A percentile compares a stretch with the other conserved stretches of the same genome.
phyloP scores from a whole-genome alignment of 495 filamentous ascomycete genomes.

The Trichoderma reesei region DNA sequence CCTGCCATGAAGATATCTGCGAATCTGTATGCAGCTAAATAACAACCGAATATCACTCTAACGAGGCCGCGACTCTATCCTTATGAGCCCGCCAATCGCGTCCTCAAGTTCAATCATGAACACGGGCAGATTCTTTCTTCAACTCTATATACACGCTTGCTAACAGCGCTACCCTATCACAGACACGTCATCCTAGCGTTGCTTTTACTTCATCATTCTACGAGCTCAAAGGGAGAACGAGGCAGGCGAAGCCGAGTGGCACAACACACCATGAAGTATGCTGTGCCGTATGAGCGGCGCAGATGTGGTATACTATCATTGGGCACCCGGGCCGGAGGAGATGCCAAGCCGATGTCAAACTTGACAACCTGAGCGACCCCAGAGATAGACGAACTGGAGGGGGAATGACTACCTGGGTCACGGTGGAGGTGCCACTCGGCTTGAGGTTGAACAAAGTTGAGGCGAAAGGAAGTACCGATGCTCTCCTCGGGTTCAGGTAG shows the following conservation, averaged over 20 bases:
- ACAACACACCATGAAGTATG: background rate
- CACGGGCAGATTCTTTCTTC: too few species aligned
- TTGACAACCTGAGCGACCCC: background rate
- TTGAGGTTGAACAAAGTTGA: background rate
- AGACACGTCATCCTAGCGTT: too few species aligned
- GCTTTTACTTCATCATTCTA: too few species aligned
- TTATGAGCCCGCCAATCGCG: background rate
- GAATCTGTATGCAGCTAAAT: background rate
- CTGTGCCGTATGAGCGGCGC: background rate
- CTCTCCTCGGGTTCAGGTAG: background rate
- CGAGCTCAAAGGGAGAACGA: too few species aligned
- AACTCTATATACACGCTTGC: too few species aligned
- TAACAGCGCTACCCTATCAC: too few species aligned
- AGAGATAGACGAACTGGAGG: background rate
- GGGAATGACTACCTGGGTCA: background rate
- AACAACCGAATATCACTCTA: background rate
- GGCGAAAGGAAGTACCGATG: background rate
- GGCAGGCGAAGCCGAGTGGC: background rate
- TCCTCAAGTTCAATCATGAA: too few species aligned
- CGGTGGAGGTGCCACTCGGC: background rate
- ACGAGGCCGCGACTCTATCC: background rate
- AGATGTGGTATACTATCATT: background rate
- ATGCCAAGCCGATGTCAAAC: background rate
- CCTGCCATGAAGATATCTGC: background rate
- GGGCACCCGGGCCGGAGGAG: background rate